These are phyloP conservation scores for Ogataea pignaliae DNA, from an alignment of 805 yeast species.

Conservation along the genomic window DNA sequence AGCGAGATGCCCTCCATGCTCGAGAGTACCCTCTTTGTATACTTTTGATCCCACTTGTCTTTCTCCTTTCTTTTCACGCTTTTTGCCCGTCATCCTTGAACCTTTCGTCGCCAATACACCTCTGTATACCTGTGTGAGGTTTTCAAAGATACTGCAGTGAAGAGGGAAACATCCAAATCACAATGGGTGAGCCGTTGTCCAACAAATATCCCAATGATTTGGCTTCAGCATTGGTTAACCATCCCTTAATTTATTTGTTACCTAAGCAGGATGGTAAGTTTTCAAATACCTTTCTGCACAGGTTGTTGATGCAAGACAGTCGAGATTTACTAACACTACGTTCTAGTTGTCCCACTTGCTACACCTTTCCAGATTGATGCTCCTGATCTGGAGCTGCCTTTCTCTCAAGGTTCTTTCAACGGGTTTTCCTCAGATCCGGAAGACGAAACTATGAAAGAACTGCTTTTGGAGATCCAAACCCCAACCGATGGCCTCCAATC, in stretches of 20 bases:
- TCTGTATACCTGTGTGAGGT: too few species aligned
- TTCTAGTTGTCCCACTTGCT: constrained; percentile 21
- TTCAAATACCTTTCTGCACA: not conserved
- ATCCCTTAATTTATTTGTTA: constrained; percentile 33
- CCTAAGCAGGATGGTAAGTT: constrained; percentile 38
- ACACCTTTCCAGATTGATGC: constrained; percentile 23
- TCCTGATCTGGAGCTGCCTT: constrained; percentile 5
- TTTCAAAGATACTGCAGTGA: too few species aligned
- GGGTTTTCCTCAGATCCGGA: not conserved
- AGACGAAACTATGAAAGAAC: constrained; percentile 23
- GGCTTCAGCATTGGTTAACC: constrained; percentile 19
- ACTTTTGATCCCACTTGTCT: too few species aligned
- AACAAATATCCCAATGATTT: constrained; percentile 10
- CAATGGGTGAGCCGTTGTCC: not conserved
- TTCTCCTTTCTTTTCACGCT: not conserved
- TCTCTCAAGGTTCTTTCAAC: not conserved
- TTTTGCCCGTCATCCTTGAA: not conserved
- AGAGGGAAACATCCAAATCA: not conserved
- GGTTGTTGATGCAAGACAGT: not conserved
- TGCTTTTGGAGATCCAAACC: constrained; percentile 14
- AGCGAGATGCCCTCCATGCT: too few species aligned
- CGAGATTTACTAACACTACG: constrained; percentile 1
- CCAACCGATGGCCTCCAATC: constrained; percentile 17
- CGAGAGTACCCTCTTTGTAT: too few species aligned
- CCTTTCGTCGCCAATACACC: too few species aligned